Base-by-base conservation (phyloP, 208 protist species). In the Wallacemonas sp. region DNA sequence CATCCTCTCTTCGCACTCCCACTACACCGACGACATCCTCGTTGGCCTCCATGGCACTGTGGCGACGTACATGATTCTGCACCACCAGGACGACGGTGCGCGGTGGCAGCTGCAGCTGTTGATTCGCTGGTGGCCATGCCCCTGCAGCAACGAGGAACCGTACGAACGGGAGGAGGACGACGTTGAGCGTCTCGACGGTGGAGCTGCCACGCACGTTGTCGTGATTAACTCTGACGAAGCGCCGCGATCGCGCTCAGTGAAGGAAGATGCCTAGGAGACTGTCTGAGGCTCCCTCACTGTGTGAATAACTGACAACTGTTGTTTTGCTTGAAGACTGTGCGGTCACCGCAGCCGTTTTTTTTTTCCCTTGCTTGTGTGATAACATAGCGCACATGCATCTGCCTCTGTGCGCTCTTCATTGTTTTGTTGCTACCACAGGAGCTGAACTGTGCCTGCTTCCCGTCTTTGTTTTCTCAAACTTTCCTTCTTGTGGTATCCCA, bases 11-110 rank as follows among this genome's bases (percentile, higher is more conserved):
- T 93, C 87, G 24, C 87, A 86, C 3, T 94, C 84, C 32, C 91
- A 96, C 70, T 96, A 96, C 83, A 96, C 91, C 1, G 79, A 93
- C 46, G 90, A 93, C 66, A 85, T 95, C 26, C 19, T 94, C 2
- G 85, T 94, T 3, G 61, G 83, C 1, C 57, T 79, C 3, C 87
- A 91, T 60, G 38, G 66, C 29, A 91, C 81, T 34, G 63, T 87
- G 13, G 44, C 68, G 13, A 91, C 85, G n/a, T 94, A 78, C 70
- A 67, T 87, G 63, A 29, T 84, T 5, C 62, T 92, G 17, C 44
- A 41, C 2, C 89, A 94, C 63, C 24, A 39, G 4, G 57, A 65
- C 50, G 70, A 75, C n/a, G 89, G 89, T 12, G 89, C 85, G 46
- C 85, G 81, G 13, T 90, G 83, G 83, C 77, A 89, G 39, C 30